phyloP scores from a whole-genome alignment of 805 yeast species.

The Candida tallmaniae region DNA sequence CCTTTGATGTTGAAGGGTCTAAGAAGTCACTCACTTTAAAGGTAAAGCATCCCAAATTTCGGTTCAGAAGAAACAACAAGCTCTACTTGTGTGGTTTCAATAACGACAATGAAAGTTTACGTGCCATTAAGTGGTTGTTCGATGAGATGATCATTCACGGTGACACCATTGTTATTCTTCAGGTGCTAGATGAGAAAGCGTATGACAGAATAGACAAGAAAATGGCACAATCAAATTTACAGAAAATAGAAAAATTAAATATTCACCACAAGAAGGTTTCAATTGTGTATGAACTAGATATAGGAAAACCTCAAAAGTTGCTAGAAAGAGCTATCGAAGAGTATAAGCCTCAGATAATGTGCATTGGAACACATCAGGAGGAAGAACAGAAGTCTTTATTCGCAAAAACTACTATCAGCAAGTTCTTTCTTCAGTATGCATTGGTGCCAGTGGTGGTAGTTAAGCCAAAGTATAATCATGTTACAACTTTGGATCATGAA shows the following conservation, averaged over 20 bases:
- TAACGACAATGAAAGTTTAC: constrained; percentile 31
- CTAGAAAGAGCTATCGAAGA: constrained; percentile 37
- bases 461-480: constrained; percentile 33
- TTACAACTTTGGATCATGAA: constrained; percentile 26
- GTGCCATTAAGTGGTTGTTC: constrained; percentile 42
- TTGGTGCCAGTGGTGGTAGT: constrained; percentile 42
- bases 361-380: constrained; percentile 36
- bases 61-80: constrained; percentile 41
- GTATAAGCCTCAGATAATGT: constrained; percentile 43
- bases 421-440: constrained; percentile 39
- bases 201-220: constrained; percentile 23
- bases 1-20: constrained; percentile 33
- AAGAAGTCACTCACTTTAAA: constrained; percentile 35
- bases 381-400: constrained; percentile 23
- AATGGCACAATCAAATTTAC: constrained; percentile 24
- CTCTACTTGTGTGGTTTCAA: constrained; percentile 38
- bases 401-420: constrained; percentile 32
- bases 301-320: constrained; percentile 38
- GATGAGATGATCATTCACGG: constrained; percentile 42
- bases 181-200: constrained; percentile 36
- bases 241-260: constrained; percentile 30
- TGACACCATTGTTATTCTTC: constrained; percentile 38
- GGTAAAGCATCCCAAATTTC: constrained; percentile 39
- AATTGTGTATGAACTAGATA: constrained; percentile 36
- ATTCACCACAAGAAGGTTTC: constrained; percentile 32